phyloP scores from a whole-genome alignment of 1,284 basidiomycete genomes.

The Irpex sp. region DNA sequence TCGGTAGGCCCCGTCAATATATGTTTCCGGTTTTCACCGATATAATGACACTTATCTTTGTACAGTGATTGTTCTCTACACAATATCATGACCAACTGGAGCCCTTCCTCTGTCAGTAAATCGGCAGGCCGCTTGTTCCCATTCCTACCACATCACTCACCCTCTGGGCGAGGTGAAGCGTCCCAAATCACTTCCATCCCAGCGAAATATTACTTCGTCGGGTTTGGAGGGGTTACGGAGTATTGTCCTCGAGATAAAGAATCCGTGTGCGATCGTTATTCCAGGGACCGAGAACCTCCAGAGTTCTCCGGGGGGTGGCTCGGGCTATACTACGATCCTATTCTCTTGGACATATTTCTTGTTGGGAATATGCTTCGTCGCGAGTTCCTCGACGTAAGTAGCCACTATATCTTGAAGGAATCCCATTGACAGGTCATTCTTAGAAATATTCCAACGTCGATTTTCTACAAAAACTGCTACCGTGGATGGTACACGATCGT shows the following conservation, averaged over 20 bases:
- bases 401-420: not conserved
- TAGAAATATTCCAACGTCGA: not conserved
- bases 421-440: not conserved
- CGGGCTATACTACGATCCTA: not conserved
- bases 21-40: not conserved
- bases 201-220: not conserved
- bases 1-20: not conserved
- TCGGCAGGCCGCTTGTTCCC: not conserved
- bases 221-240: not conserved
- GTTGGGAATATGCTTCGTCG: conserved; percentile 1
- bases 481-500: not conserved
- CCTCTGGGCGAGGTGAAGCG: not conserved
- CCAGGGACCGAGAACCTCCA: not conserved
- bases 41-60: not conserved
- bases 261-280: not conserved
- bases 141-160: not conserved
- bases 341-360: not conserved
- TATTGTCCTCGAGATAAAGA: not conserved
- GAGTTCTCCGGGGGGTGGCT: not conserved
- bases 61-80: not conserved
- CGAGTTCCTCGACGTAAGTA: not conserved
- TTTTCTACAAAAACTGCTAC: not conserved
- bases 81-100: not conserved
- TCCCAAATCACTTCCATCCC: not conserved
- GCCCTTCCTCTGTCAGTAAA: not conserved